These are phyloP conservation scores for Peterozyma toletana DNA, from an alignment of 805 yeast genomes.

Conservation along the genomic window DNA sequence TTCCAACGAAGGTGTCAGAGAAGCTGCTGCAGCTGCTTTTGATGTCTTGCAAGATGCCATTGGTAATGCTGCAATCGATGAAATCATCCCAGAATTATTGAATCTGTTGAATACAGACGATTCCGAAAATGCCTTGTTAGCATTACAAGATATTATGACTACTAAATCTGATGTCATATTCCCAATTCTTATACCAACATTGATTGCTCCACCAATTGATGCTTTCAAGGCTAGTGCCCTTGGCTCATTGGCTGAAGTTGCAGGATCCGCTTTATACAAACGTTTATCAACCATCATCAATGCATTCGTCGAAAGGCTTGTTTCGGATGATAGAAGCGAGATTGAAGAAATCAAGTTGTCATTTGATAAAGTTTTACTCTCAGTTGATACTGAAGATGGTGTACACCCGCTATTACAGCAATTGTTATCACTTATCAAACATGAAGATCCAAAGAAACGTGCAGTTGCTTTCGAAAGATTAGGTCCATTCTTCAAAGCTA, in stretches of 20 bases:
- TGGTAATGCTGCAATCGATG: conserved; percentile 84
- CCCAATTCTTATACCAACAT: conserved; percentile 86
- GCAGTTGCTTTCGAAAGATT: conserved; percentile 59
- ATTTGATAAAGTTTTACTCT: conserved; percentile 60
- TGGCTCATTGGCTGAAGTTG: conserved; percentile 82
- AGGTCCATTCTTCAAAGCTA: conserved; percentile 60
- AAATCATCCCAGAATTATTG: conserved; percentile 77
- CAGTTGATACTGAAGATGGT: conserved; percentile 74
- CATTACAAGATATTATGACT: conserved; percentile 87
- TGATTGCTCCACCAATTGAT: conserved; percentile 76
- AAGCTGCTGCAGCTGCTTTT: conserved; percentile 86
- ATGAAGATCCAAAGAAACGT: conserved; percentile 62
- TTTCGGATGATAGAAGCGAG: conserved; percentile 27
- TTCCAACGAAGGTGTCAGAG: conserved; percentile 65
- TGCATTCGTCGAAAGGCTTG: conserved; percentile 56
- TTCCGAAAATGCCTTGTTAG: conserved; percentile 74
- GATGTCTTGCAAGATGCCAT: conserved; percentile 77
- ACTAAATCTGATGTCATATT: conserved; percentile 84
- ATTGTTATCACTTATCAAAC: conserved; percentile 65
- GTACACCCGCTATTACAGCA: conserved; percentile 81
- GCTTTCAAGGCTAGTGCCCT: conserved; percentile 81
- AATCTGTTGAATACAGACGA: conserved; percentile 54
- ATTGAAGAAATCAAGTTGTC: conserved; percentile 43
- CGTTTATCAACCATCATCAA: conserved; percentile 70
- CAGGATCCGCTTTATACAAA: conserved; percentile 73